A percentile compares a stretch with the other conserved stretches of the same genome.
phyloP scores from a whole-genome alignment of 352 stramenopile species.

The Globisporangium nodosum region DNA sequence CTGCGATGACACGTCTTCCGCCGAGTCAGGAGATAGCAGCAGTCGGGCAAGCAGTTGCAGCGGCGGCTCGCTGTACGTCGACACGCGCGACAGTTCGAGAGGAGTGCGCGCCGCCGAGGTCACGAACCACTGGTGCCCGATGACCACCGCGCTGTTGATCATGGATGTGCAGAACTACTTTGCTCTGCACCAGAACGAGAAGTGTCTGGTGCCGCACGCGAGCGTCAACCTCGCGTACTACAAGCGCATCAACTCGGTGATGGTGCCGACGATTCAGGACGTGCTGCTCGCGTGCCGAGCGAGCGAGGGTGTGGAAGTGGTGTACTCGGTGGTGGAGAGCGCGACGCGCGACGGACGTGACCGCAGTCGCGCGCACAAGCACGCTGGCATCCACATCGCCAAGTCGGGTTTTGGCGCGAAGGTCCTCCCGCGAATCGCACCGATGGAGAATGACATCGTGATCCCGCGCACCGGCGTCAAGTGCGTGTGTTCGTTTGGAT shows the following conservation, averaged over 20 bases:
- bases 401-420: slow-evolving; percentile 63
- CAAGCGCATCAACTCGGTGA: slow-evolving; percentile 39
- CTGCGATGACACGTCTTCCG: slow-evolving; percentile 3
- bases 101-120: slow-evolving; percentile 12
- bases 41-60: slow-evolving; percentile 3
- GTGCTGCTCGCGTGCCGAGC: slow-evolving; percentile 46
- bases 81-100: slow-evolving; percentile 12
- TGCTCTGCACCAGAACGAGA: slow-evolving; percentile 23
- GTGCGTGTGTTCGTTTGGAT: slow-evolving; percentile 9
- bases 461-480: slow-evolving; percentile 77
- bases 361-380: slow-evolving; percentile 80
- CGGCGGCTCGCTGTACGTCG: not conserved
- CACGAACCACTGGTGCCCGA: slow-evolving; percentile 47
- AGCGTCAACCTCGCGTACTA: slow-evolving; percentile 27
- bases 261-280: slow-evolving; percentile 56
- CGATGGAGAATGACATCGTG: slow-evolving; percentile 72
- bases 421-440: slow-evolving; percentile 43
- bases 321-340: slow-evolving; percentile 90
- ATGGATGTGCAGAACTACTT: slow-evolving; percentile 77
- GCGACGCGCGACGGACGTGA: slow-evolving; percentile 78
- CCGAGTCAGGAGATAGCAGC: slow-evolving; percentile 1
- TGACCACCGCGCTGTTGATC: slow-evolving; percentile 60
- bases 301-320: slow-evolving; percentile 65
- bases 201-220: slow-evolving; percentile 12
- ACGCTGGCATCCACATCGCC: slow-evolving; percentile 74